Conservation (phyloP, 176 grass and related monocot genomes). For the Lolium rigidum region DNA sequence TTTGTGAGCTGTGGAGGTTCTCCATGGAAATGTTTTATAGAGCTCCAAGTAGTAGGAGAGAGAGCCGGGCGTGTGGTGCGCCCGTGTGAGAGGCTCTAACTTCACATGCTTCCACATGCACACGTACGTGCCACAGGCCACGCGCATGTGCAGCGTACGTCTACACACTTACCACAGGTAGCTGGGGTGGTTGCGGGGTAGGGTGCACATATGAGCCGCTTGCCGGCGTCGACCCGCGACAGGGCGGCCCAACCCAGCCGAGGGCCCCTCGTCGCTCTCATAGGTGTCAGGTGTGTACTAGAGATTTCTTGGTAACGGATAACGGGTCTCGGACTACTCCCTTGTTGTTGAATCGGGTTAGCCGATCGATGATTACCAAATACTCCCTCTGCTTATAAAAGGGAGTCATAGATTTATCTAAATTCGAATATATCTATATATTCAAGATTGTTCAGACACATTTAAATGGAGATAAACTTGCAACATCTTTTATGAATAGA, state of each 20-base stretch:
- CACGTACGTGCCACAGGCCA: conserved; percentile 41
- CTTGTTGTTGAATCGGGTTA: not conserved
- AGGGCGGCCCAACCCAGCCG: conserved; percentile 46
- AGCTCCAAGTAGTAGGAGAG: not conserved
- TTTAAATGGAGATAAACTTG: no score
- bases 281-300: not conserved
- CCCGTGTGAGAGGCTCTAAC: conserved; percentile 20
- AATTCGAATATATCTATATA: no score
- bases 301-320: conserved; percentile 1
- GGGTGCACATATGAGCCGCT: conserved; percentile 51
- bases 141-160: conserved; percentile 18
- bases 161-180: conserved; percentile 9
- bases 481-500: no score
- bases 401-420: no score
- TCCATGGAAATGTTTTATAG: conserved; percentile 46
- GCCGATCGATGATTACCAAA: not conserved
- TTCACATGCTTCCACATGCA: conserved; percentile 11
- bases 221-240: conserved; percentile 49
- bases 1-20: not conserved
- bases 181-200: conserved; percentile 49
- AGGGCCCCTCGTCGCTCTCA: not conserved
- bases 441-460: no score
- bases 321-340: not conserved
- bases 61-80: not conserved
- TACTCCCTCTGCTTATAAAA: no score